A percentile compares a stretch with the other conserved stretches of the same genome.
These are phyloP conservation scores for Wickerhamomyces tratensis DNA, from an alignment of 805 yeast genomes.

Conservation along the genomic window DNA sequence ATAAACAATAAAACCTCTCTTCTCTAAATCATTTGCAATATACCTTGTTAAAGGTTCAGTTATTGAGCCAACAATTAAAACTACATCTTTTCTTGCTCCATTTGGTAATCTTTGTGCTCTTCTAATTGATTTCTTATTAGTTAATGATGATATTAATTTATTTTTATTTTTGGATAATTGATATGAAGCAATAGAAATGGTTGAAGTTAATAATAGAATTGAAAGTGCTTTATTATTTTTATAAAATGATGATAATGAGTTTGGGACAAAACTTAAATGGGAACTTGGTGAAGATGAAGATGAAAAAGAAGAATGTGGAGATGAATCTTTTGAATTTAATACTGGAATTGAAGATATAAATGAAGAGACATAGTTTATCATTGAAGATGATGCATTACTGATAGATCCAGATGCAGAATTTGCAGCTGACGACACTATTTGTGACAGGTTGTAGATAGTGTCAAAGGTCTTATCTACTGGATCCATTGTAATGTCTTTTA, in stretches of 20 bases:
- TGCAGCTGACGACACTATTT: neutral
- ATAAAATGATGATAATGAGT: no score
- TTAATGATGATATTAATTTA: neutral
- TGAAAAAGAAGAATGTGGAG: no score
- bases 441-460: neutral
- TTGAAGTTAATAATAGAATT: no score
- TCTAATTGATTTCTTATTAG: conserved; percentile 21
- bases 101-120: conserved; percentile 53
- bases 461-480: neutral
- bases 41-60: conserved; percentile 62
- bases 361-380: no score
- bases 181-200: no score
- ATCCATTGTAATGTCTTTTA: neutral
- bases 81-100: conserved; percentile 71
- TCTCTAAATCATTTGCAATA: conserved; percentile 64
- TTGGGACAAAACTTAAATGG: no score
- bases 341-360: no score
- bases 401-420: neutral
- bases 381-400: neutral
- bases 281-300: no score
- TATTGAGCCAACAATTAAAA: conserved; percentile 69
- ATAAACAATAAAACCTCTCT: conserved; percentile 74
- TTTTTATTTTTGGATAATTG: no score
- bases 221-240: no score
- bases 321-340: no score